These are phyloP conservation scores for Leccinum obscurum DNA, from an alignment of 768 basidiomycete species.

Conservation along the genomic window DNA sequence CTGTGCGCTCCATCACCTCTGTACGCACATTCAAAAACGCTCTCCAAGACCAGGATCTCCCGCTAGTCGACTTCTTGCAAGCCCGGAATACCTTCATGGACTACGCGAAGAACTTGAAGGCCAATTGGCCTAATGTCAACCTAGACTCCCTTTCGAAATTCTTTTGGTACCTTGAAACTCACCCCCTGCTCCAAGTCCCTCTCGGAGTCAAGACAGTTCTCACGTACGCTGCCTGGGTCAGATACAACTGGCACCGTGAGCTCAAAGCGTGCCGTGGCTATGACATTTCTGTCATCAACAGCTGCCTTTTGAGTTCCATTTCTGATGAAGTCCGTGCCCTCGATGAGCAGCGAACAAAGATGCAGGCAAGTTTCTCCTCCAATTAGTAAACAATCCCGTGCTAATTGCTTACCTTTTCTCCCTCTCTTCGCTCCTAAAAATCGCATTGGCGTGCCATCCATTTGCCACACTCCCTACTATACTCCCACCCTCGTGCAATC, in stretches of 20 bases:
- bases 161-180: neutral
- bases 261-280: neutral
- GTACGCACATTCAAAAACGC: neutral
- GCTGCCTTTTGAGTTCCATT: neutral
- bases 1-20: neutral
- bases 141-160: neutral
- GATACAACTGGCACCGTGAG: neutral
- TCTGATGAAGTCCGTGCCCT: neutral
- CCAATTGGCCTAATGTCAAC: neutral
- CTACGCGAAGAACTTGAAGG: neutral
- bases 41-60: neutral
- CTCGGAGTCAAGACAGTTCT: neutral
- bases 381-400: too few species aligned
- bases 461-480: too few species aligned
- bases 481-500: too few species aligned
- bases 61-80: neutral
- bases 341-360: neutral
- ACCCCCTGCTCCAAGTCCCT: neutral
- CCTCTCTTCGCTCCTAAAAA: too few species aligned
- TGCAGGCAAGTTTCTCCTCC: neutral
- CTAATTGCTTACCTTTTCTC: too few species aligned
- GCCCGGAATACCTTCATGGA: neutral
- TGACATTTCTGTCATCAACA: neutral
- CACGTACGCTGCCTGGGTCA: neutral
- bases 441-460: too few species aligned